Conservation (phyloP, 2,329 filamentous ascomycete genomes). For the Aspergillus sp. region DNA sequence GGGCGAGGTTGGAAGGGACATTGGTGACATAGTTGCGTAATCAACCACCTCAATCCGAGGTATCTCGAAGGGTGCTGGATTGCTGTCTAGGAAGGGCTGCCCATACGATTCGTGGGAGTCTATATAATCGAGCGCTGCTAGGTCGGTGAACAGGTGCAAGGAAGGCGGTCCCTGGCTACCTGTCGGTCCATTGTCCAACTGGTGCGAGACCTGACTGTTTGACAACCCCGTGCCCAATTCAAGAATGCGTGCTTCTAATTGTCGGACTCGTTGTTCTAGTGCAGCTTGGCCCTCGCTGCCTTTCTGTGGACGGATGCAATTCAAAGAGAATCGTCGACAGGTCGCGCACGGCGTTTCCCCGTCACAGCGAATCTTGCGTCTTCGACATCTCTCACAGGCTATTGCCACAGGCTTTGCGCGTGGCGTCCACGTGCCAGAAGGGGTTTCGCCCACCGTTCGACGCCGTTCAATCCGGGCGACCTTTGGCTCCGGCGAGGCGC, state of each 20-base stretch:
- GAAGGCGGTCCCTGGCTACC: not conserved
- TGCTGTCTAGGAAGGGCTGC: not conserved
- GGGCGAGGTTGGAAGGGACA: constrained; percentile 3
- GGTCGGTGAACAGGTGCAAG: not conserved
- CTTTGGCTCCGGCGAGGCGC: constrained; percentile 3
- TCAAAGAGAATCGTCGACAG: constrained; percentile 12
- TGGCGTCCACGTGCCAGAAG: not conserved
- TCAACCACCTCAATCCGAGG: constrained; percentile 13
- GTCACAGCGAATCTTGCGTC: constrained; percentile 16
- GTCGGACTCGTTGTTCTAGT: constrained; percentile 11
- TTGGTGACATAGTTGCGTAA: constrained; percentile 5
- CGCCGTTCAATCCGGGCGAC: not conserved
- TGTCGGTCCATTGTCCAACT: not conserved
- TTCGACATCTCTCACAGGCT: constrained; percentile 14
- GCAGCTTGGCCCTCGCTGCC: constrained; percentile 7
- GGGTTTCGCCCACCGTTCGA: not conserved
- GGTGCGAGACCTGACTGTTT: not conserved
- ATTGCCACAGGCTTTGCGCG: constrained; percentile 9
- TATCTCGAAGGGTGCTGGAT: constrained; percentile 5
- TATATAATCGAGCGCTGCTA: not conserved
- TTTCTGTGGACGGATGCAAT: constrained; percentile 11
- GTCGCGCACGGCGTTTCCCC: constrained; percentile 16
- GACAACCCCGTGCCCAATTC: constrained; percentile 6
- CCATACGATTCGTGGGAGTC: not conserved
- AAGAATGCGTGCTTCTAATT: constrained; percentile 13